Evolutionary conservation across 1,139 yeast species (phyloP), one percentile per base, ranked within the genome.

Genomic region (Hansenula sp.): DNA sequence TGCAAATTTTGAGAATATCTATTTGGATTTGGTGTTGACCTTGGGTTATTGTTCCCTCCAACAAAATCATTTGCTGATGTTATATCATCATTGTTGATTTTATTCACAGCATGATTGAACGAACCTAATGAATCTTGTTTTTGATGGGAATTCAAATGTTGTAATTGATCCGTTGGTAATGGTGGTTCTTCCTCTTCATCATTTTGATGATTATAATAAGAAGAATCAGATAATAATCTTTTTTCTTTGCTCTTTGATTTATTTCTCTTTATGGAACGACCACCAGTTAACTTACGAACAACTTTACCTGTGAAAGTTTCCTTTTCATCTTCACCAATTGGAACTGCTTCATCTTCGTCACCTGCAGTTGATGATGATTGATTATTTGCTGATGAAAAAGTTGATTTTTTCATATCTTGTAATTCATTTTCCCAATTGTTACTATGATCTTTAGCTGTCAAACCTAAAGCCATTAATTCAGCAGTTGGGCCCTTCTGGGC

Each of bases 401-500:
- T 47, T 21, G 47, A 48, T 41, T 42, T 33, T 19, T 41, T 53
- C 46, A 65, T 41, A 28, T 73, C 74, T 46, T 71, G 72, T 53
- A 79, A 63, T 46, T 74, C 70, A 58, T 72, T 65, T 55, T 82
- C 88, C 93, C 93, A 85, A 60, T 83, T 76, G 17, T 65, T 71
- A 41, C 76, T 71, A 60, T 85, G 94, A 48, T 81, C 86, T 59
- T 81, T 84, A 3, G 91, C 93, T 15, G 87, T 83, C 17, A 71
- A 61, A 46, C 88, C 88, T 55, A 82, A 71, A 6, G 84, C 88
- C 36, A 77, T 60, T 51, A 84, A 70, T 63, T 85, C 94, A 45
- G 79, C 79, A 21, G 78, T 72, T 34, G 70, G 72, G 7, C 61
- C 52, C 36, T 63, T 57, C 30, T 56, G 48, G 7, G 48, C 58